Percentiles rank a stretch among this genome's conserved stretches.
Evolutionary conservation across 495 filamentous ascomycete genomes (phyloP).

Genomic region (Hypoxylon crocopeplum): DNA sequence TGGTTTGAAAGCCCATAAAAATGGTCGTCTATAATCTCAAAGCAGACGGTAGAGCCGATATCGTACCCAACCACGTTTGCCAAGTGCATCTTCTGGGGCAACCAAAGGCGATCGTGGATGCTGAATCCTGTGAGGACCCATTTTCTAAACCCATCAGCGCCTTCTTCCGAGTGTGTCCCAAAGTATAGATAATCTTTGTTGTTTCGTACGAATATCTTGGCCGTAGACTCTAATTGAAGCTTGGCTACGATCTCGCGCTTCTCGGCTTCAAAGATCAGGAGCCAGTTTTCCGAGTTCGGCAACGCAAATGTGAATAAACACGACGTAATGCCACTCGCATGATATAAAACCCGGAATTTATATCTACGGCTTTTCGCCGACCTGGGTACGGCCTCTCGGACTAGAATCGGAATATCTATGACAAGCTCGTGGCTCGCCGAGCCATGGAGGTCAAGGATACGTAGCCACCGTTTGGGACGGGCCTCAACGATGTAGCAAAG

Average conservation of each 20-base stretch:
- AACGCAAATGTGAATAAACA: conserved; percentile 56
- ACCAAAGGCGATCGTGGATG: conserved; percentile 45
- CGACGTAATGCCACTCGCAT: conserved; percentile 65
- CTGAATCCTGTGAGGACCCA: conserved; percentile 69
- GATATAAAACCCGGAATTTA: conserved; percentile 66
- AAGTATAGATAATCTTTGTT: conserved; percentile 70
- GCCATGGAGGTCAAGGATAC: conserved; percentile 67
- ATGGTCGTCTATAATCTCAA: conserved; percentile 71
- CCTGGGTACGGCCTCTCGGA: conserved; percentile 43
- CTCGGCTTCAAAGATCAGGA: conserved; percentile 66
- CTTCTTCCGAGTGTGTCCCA: conserved; percentile 64
- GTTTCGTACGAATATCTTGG: conserved; percentile 73
- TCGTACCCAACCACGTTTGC: conserved; percentile 66
- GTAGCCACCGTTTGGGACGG: conserved; percentile 57
- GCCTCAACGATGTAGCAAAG: conserved; percentile 63
- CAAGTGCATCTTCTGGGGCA: conserved; percentile 53
- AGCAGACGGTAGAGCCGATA: conserved; percentile 71
- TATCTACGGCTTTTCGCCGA: conserved; percentile 46
- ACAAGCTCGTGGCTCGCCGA: conserved; percentile 61
- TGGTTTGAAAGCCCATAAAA: conserved; percentile 78
- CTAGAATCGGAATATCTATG: conserved; percentile 60
- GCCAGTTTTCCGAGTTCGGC: conserved; percentile 51
- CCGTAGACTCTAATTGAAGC: conserved; percentile 51
- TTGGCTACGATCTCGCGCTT: conserved; percentile 48
- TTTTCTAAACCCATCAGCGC: conserved; percentile 57